Evolutionary conservation across 1,284 basidiomycete species (phyloP), one percentile per base, ranked within the genome.

Genomic region (Ustilago esculenta): DNA sequence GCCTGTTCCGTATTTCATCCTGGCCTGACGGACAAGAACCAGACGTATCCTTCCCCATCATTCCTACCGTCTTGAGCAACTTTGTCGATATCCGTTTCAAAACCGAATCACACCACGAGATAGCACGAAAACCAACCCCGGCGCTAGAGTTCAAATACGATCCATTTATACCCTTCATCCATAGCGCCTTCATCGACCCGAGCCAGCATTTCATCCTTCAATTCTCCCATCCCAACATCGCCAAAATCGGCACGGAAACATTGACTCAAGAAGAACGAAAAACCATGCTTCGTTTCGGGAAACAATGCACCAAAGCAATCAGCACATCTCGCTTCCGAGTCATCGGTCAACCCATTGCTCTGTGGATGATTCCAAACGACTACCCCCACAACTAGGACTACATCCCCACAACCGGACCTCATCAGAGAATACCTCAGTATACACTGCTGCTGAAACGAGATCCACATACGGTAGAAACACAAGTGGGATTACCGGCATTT

Each of bases 81-180:
- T 52, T 59, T 37, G 42, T 59, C 6, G 49, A 59, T 17, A 35
- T 59, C 14, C 25, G 10, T n/a, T 40, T 23, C 17, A 15, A 18
- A 5, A 20, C n/a, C 1, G 4, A 9, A 2, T 18, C 27, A 2
- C 55, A 57, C 11, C 29, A 40, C 14, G 27, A 11, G 4, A 20
- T 18, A 11, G 27, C 0, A 2, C 27, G 46, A 14, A 24, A 39
- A 4, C 27, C 46, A 1, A 24, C 21, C 7, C 33, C 24, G 7
- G 3, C 11, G 0, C 25, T 48, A 17, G 36, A 23, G n/a, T 10
- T 27, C 0, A 25, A n/a, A 4, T 30, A 18, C n/a, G 37, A 54
- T 24, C 2, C 15, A 17, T 20, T 56, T 7, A 14, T 9, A 5
- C 48, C 48, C 4, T 51, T 30, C n/a, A 3, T 34, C 0, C 43